Base-by-base conservation (phyloP, 1,139 yeast genomes). In the Geotrichum carabidarum region DNA sequence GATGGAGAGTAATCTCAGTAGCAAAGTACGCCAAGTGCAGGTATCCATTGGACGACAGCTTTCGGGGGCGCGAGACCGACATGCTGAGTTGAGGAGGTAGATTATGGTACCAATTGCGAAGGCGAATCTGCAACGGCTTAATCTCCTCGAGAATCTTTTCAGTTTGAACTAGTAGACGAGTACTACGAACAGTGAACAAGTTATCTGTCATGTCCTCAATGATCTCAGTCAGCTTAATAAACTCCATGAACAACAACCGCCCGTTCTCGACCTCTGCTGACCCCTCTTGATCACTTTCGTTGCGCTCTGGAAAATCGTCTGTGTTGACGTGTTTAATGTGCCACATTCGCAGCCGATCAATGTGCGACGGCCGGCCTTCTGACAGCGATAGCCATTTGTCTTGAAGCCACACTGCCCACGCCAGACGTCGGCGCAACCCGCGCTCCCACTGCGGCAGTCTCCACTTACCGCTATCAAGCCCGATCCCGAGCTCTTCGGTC, bases 331-430 rank as follows among this genome's bases (percentile, higher is more conserved):
- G 64, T 7, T 65, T 59, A 14, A 68, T 67, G 48, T 70, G 59
- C 58, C 58, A 56, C 1, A 54, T 50, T 8, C 56, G 44, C 5
- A 50, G 42, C 1, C 56, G 60, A 43, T 66, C 68, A 18, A 71
- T 69, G 70, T 88, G 96, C 0, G 95, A 83, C 0, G 95, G 94
- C 48, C 96, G 74, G 0, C 91, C 80, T 65, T 88, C 93, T 56
- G 82, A 80, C 46, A 89, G 71, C 0, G 95, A 75, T 2, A 84
- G 76, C 97, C 97, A 90, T 66, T 89, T 88, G 64, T 88, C 96
- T 68, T 88, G 95, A 55, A 86, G 75, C 76, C 82, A 89, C 1
- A 89, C 94, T 0, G 96, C 96, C 97, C 97, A 90, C 0, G 96
- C 95, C 50, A 90, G 71, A 53, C 96, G 75, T 63, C 88, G 80